A percentile compares a stretch with the other conserved stretches of the same genome.
These are phyloP conservation scores for Beauveria australis DNA, from an alignment of 2,329 filamentous ascomycete species.

Conservation along the genomic window DNA sequence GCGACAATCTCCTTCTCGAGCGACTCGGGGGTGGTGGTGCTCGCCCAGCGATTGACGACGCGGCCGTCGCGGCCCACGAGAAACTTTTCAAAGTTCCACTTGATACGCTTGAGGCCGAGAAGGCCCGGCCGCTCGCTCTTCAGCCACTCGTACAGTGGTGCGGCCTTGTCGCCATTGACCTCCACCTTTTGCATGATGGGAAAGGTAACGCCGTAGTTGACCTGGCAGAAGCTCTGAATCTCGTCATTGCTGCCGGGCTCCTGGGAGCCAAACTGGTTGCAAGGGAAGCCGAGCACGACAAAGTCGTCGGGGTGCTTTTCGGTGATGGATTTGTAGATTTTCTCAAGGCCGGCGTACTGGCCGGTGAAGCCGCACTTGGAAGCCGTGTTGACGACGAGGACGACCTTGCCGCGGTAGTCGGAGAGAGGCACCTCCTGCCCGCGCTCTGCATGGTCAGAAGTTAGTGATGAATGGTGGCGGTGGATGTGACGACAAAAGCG, in stretches of 20 bases:
- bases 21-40: conserved; percentile 74
- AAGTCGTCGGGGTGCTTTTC: conserved; percentile 66
- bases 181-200: conserved; percentile 87
- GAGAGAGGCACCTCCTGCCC: conserved; percentile 63
- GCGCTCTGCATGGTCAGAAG: conserved; percentile 27
- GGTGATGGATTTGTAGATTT: conserved; percentile 73
- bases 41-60: conserved; percentile 81
- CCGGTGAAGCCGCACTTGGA: conserved; percentile 99
- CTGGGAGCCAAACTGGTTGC: conserved; percentile 93
- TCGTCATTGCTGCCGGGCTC: conserved; percentile 78
- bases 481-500: background rate
- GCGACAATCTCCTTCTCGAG: conserved; percentile 69
- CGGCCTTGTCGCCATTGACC: conserved; percentile 79
- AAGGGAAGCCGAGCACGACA: conserved; percentile 87
- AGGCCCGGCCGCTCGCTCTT: conserved; percentile 69
- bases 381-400: conserved; percentile 94
- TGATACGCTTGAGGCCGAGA: conserved; percentile 80
- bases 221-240: conserved; percentile 76
- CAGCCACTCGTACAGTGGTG: conserved; percentile 72
- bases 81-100: conserved; percentile 99
- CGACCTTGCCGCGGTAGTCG: conserved; percentile 80
- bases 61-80: conserved; percentile 76
- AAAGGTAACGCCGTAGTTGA: conserved; percentile 90
- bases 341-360: conserved; percentile 86
- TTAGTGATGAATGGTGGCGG: background rate